A percentile compares a stretch with the other conserved stretches of the same genome.
These are phyloP conservation scores for Terana coerulea DNA, from an alignment of 768 basidiomycete genomes.

Conservation along the genomic window DNA sequence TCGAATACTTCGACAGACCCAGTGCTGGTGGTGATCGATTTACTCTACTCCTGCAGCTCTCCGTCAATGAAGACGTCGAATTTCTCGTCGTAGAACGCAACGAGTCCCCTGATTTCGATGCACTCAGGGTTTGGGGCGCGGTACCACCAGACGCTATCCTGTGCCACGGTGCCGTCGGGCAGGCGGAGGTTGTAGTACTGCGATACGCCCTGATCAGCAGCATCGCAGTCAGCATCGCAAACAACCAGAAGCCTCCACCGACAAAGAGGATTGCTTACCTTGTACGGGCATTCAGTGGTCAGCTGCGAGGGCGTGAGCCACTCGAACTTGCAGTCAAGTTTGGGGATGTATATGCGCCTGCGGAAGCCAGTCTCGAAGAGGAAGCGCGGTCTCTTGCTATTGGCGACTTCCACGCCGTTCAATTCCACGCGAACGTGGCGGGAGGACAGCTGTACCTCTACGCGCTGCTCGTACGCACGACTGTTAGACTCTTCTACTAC, in stretches of 20 bases:
- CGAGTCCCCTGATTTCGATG: constrained; percentile 43
- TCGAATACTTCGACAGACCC: too few relatives aligned
- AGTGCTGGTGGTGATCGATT: not conserved
- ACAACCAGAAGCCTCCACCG: too few relatives aligned
- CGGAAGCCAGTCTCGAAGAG: constrained; percentile 57
- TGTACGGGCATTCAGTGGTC: constrained; percentile 57
- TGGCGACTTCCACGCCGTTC: constrained; percentile 59
- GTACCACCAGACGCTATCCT: constrained; percentile 66
- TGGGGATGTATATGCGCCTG: constrained; percentile 58
- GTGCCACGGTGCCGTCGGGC: constrained; percentile 37
- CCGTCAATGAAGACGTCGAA: constrained; percentile 65
- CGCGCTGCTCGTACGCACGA: constrained; percentile 36
- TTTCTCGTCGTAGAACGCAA: constrained; percentile 65
- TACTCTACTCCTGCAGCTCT: constrained; percentile 36
- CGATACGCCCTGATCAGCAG: constrained; percentile 46
- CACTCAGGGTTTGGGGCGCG: constrained; percentile 49
- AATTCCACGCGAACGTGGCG: constrained; percentile 58
- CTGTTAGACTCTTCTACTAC: not conserved
- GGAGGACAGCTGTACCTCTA: constrained; percentile 59
- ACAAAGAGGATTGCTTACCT: constrained; percentile 38
- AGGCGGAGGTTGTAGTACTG: constrained; percentile 52
- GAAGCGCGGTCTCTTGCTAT: constrained; percentile 49
- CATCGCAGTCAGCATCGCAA: not conserved
- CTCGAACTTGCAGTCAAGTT: constrained; percentile 49
- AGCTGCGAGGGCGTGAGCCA: constrained; percentile 44